Evolutionary conservation across 192 early-diverging fungal species (phyloP).

Genomic region (Geranomyces michiganensis): DNA sequence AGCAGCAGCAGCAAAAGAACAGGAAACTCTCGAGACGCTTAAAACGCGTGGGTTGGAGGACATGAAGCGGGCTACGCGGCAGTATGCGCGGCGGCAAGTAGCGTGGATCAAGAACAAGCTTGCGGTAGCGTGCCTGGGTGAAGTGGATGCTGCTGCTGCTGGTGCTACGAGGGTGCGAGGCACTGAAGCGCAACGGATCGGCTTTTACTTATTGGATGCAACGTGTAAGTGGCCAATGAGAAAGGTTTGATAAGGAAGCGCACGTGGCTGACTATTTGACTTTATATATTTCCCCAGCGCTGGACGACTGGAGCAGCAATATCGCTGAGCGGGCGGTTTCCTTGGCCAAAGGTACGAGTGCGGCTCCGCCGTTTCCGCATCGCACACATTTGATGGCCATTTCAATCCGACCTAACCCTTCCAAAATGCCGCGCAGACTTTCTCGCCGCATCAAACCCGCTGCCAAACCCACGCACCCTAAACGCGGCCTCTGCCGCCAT

Average conservation of each 20-base stretch:
- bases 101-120: conserved; percentile 83
- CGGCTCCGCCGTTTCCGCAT: too few species aligned
- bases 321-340: not conserved
- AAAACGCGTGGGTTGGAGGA: conserved; percentile 61
- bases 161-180: not conserved
- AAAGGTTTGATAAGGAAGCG: too few species aligned
- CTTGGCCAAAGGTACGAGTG: not conserved
- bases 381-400: not conserved
- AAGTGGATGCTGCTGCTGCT: not conserved
- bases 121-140: conserved; percentile 16
- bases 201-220: conserved; percentile 66
- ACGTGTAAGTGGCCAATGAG: conserved; percentile 53
- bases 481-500: not conserved
- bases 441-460: not conserved
- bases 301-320: not conserved
- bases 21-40: too few species aligned
- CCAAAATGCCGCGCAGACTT: not conserved
- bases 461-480: not conserved
- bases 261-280: conserved; percentile 30
- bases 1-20: too few species aligned
- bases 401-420: not conserved
- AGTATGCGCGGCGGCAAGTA: conserved; percentile 83
- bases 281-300: conserved; percentile 29
- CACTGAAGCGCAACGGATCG: not conserved
- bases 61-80: conserved; percentile 87